Evolutionary conservation across 192 early-diverging fungal species (phyloP).

Genomic region (Coemansia sp.): DNA sequence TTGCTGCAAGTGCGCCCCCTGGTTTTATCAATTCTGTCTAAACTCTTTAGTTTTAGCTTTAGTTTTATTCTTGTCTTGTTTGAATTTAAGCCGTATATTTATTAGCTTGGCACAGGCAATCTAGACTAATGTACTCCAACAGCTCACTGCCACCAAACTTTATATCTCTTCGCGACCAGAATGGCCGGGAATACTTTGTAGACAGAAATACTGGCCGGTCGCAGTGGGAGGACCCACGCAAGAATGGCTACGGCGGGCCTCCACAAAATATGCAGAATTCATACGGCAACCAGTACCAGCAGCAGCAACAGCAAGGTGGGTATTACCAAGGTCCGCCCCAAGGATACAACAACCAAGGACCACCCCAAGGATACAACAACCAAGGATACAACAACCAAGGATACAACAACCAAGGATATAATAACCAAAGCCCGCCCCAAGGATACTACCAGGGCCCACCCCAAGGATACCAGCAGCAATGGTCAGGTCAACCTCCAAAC

Average conservation of each 20-base stretch:
- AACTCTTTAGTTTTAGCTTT: neutral
- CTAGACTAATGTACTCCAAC: neutral
- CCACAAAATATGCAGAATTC: neutral
- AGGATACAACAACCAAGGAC: too few species aligned
- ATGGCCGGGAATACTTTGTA: conserved; percentile 25
- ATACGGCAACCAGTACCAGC: conserved; percentile 5
- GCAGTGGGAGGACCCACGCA: conserved; percentile 32
- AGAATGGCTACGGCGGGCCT: neutral
- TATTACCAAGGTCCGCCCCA: too few species aligned
- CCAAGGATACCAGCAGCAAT: neutral
- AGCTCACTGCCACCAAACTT: conserved; percentile 33
- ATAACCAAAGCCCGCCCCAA: too few species aligned
- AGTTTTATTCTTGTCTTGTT: neutral
- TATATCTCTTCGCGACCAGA: conserved; percentile 20
- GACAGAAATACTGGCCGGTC: conserved; percentile 26
- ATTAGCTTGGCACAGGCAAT: neutral
- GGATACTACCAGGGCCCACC: too few species aligned
- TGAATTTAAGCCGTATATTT: neutral
- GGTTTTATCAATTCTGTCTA: neutral
- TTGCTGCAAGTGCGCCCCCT: neutral
- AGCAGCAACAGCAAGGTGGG: neutral
- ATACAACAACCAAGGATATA: neutral
- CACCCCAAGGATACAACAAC: too few species aligned
- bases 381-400: neutral
- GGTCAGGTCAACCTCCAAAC: neutral